Base-by-base conservation (phyloP, 805 yeast species). In the Nadsonia fulvescens region DNA sequence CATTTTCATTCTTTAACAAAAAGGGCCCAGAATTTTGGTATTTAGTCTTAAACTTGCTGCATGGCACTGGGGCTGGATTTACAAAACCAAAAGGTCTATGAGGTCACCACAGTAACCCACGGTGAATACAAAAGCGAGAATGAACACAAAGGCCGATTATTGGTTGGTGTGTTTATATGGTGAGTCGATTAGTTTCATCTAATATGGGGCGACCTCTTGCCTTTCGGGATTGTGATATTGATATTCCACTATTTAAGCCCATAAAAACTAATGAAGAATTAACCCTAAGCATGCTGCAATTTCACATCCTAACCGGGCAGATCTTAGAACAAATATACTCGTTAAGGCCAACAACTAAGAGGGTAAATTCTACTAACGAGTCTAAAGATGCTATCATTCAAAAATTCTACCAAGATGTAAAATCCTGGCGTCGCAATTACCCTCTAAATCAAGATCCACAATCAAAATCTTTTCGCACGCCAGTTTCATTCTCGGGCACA, bases 11-110 rank as follows among this genome's bases (percentile, higher is more conserved):
- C 26, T 63, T 61, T 37, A 67, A 63, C 33, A 58, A 61, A 7
- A 42, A 54, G 20, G 66, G 66, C 3, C 49, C 57, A 7, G 53
- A 61, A 13, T 53, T 69, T 1, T 64, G 70, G 72, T 58, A 62
- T 19, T 49, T 64, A 12, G 56, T 59, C 28, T 68, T 71, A 1
- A 38, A 44, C 62, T 15, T 47, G 59, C 34, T 42, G 71, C 35
- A 32, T 61, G 24, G 51, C 58, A 1, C 40, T 62, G 9, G 55
- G 60, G 8, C 33, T 63, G 14, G 67, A 69, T 2, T 40, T 65
- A 15, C 60, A 65, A 36, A 54, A 63, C 8, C 24, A 24, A 8
- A 26, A 25, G 12, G 29, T 31, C 12, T 23, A 35, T 11, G 46
- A 27, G 19, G 42, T 16, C 32, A 20, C 14, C 14, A 16, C 14